These are phyloP conservation scores for Ramaria sp. DNA, from an alignment of 768 basidiomycete genomes.

Conservation along the genomic window DNA sequence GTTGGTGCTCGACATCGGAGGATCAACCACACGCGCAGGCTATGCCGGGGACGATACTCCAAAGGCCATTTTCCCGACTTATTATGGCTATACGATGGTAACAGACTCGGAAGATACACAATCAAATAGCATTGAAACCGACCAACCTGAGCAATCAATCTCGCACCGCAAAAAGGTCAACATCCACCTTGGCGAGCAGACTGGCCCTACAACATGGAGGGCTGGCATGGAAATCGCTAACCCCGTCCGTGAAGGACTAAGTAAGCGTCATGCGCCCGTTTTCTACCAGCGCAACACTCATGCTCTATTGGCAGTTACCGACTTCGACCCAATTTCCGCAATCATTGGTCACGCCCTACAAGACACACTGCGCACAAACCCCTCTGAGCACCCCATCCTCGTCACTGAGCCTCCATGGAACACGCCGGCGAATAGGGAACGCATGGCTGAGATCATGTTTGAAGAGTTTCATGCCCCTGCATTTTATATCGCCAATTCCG, in stretches of 20 bases:
- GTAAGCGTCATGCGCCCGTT: constrained; percentile 34
- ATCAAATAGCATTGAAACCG: background rate
- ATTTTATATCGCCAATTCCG: constrained; percentile 92
- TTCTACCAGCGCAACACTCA: background rate
- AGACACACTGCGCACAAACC: constrained; percentile 65
- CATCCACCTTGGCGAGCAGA: constrained; percentile 52
- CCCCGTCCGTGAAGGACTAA: constrained; percentile 75
- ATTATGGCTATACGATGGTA: constrained; percentile 67
- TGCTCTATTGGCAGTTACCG: constrained; percentile 39
- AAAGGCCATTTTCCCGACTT: constrained; percentile 81
- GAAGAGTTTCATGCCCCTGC: constrained; percentile 93
- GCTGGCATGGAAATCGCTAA: constrained; percentile 80
- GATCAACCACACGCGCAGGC: constrained; percentile 82
- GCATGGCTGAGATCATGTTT: constrained; percentile 96
- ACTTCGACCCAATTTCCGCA: constrained; percentile 65
- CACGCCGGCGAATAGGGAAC: constrained; percentile 81
- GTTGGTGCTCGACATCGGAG: constrained; percentile 89
- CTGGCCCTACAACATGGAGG: constrained; percentile 85
- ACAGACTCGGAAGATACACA: constrained; percentile 23
- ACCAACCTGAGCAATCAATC: background rate
- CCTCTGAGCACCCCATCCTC: constrained; percentile 83
- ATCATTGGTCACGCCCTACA: constrained; percentile 66
- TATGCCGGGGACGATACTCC: constrained; percentile 97
- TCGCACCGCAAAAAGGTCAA: constrained; percentile 45
- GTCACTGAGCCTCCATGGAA: constrained; percentile 98